Base-by-base conservation (phyloP, 345 rosid genomes). In the Citrus sp. region DNA sequence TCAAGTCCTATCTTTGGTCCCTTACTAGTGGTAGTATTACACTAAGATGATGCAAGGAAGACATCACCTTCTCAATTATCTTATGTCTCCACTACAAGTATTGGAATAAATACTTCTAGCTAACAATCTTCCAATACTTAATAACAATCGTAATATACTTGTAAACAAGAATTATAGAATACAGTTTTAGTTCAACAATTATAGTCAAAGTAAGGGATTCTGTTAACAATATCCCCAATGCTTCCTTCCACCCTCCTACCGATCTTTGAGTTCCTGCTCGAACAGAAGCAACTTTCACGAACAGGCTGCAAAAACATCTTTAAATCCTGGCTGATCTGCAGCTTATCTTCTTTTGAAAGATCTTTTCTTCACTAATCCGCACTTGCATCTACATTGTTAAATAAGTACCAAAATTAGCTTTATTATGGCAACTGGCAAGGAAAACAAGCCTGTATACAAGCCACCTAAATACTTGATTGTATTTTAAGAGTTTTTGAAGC, bases 191-290 rank as follows among this genome's bases (percentile, higher is more conserved):
- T 74, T 78, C 25, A 63, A 67, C 30, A 63, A 54, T 58, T 68
- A 5, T 24, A n/a, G 63, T 58, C 24, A 55, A 73, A 35, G 19
- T 10, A 56, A 27, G 54, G 74, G 24, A 73, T 49, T 70, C 61
- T 6, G 51, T 65, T 14, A 3, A 40, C 22, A 27, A 19, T 34
- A 70, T 68, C 59, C 18, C 10, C 66, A n/a, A 21, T 32, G 40
- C 19, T 10, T 40, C 24, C 9, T n/a, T 42, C 24, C 16, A 7
- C 30, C 59, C 28, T 27, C 70, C 88, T 94, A 90, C 78, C 92
- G 80, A 64, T 88, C 97, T 84, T 87, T 92, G 60, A 94, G 92
- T 78, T 94, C 98, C 80, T 88, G 89, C 87, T 94, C 98, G 30
- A 94, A 94, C 80, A 87, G 90, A 56, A 78, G 75, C 84, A 92